Evolutionary conservation across 1,139 yeast genomes (phyloP).

Genomic region (Nakaseomyces bracarensis): DNA sequence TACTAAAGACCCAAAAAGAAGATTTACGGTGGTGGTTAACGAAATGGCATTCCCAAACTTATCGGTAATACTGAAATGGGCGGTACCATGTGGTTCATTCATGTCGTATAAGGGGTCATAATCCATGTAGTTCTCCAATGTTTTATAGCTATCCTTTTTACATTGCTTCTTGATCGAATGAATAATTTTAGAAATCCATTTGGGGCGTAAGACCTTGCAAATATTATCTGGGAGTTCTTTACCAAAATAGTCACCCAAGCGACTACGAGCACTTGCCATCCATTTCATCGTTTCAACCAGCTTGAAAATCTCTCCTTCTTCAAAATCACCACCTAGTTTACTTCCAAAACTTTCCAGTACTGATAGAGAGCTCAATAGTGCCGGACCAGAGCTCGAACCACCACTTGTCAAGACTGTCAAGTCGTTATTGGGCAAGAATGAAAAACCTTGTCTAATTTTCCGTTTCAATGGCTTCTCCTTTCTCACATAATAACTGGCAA

Average conservation of each 20-base stretch:
- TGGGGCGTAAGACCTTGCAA: constrained; percentile 33
- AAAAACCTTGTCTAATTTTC: constrained; percentile 22
- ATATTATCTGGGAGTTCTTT: constrained; percentile 28
- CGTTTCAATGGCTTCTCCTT: constrained; percentile 49
- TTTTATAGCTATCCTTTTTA: constrained; percentile 29
- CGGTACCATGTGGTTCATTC: constrained; percentile 76
- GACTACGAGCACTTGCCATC: constrained; percentile 78
- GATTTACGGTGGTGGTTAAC: constrained; percentile 85
- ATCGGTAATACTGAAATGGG: constrained; percentile 77
- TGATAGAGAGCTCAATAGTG: constrained; percentile 65
- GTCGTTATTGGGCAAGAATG: constrained; percentile 34
- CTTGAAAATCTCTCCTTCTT: constrained; percentile 50
- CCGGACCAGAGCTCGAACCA: constrained; percentile 81
- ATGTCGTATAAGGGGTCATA: constrained; percentile 73
- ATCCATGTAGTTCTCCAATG: constrained; percentile 55
- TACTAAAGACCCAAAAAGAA: constrained; percentile 72
- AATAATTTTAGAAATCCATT: constrained; percentile 51
- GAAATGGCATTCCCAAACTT: constrained; percentile 61
- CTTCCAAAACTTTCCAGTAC: constrained; percentile 43
- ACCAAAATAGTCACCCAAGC: constrained; percentile 60
- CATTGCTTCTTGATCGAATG: constrained; percentile 35
- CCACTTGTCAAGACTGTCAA: constrained; percentile 56
- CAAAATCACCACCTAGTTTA: constrained; percentile 38
- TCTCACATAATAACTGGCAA: constrained; percentile 48
- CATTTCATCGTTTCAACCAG: constrained; percentile 85